These are phyloP conservation scores for Trametes cingulata DNA, from an alignment of 768 basidiomycete species.

Conservation along the genomic window DNA sequence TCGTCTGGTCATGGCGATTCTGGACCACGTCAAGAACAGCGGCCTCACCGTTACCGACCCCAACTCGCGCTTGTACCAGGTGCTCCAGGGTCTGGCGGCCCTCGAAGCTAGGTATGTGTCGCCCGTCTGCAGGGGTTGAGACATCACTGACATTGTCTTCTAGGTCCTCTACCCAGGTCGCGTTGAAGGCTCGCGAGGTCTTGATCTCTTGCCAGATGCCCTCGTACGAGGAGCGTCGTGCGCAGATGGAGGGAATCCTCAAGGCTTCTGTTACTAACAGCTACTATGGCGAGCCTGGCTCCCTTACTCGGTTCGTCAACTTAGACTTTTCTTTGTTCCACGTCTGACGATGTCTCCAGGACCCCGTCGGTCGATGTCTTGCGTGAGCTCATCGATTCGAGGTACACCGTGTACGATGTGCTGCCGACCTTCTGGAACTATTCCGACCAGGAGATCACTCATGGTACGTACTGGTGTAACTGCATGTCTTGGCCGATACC, in stretches of 20 bases:
- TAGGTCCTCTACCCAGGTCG: conserved; percentile 88
- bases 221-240: conserved; percentile 90
- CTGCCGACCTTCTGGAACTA: conserved; percentile 95
- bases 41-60: conserved; percentile 72
- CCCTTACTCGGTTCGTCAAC: conserved; percentile 53
- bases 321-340: not conserved
- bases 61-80: conserved; percentile 73
- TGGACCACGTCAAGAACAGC: conserved; percentile 88
- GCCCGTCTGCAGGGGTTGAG: not conserved
- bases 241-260: conserved; percentile 93
- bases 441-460: conserved; percentile 76
- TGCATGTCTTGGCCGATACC: not conserved
- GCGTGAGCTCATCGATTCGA: conserved; percentile 92
- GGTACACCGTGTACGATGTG: conserved; percentile 96
- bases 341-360: conserved; percentile 39
- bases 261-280: conserved; percentile 84
- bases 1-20: conserved; percentile 79
- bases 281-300: conserved; percentile 84
- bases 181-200: conserved; percentile 95
- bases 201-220: conserved; percentile 96
- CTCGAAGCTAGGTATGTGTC: conserved; percentile 80
- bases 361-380: conserved; percentile 84
- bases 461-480: conserved; percentile 49
- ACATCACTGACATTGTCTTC: not conserved
- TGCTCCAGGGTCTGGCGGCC: conserved; percentile 77